Evolutionary conservation across 106 monocot genomes (phyloP), one percentile per base, ranked within the genome.

Genomic region (Dactylorhiza incarnata): DNA sequence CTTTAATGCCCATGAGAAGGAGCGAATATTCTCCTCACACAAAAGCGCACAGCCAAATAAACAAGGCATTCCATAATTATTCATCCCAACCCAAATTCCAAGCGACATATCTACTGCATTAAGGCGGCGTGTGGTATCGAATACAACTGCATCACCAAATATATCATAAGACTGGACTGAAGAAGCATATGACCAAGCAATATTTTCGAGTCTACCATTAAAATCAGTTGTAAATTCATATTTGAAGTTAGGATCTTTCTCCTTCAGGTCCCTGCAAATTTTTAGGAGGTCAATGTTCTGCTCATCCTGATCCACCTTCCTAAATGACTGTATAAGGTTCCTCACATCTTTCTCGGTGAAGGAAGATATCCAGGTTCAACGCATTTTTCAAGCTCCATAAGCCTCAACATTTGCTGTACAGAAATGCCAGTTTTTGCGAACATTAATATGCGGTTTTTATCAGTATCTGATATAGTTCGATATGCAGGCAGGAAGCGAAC

Each of bases 111-210:
- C 88, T 62, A 91, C 85, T 20, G 87, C 82, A 70, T 77, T 76
- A 46, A 91, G 78, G 26, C 81, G 87, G 48, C 87, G 91, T 11
- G 84, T 91, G 5, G 91, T 95, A 45, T 95, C 91, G 75, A 95
- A 91, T 8, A 91, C 84, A 45, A 95, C 79, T 20, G 84, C 94
- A 84, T 95, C 91, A 43, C 94, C 94, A 78, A 89, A 95, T 7
- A 82, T 29, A 66, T 91, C 91, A 78, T 95, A 95, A 50, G 82
- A 87, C 78, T 91, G 83, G 7, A 89, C 71, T 7, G 91, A 89
- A 22, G 94, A 89, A 68, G 91, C 85, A 89, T 89, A 95, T 24
- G 94, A 89, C 94, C 94, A 95, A 72, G 94, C 87, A 81, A 95
- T 91, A 71, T 87, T 91, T 76, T 89, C 91, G 59, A 95, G 65